Evolutionary conservation across 305 asterid genomes (phyloP).

Genomic region (Ilex paraguariensis): DNA sequence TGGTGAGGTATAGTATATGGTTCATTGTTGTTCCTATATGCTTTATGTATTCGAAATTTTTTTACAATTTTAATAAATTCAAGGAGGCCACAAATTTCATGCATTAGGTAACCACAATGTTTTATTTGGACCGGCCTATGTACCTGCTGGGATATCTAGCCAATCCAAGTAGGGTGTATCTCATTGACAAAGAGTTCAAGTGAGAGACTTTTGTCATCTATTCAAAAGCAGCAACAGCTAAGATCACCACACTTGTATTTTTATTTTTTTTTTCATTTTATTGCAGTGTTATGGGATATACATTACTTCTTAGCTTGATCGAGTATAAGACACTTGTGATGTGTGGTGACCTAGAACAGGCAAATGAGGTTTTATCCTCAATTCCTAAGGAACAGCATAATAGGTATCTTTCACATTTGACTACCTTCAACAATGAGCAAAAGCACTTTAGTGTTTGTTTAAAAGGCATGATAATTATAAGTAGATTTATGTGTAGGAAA

Average conservation of each 20-base stretch:
- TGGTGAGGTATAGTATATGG: slow-evolving; percentile 68
- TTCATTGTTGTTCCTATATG: too few species aligned
- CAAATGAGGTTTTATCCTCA: slow-evolving; percentile 78
- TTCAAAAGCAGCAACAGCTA: slow-evolving; percentile 8
- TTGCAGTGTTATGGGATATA: slow-evolving; percentile 79
- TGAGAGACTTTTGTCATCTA: slow-evolving; percentile 29
- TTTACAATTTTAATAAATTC: too few species aligned
- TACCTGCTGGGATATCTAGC: slow-evolving; percentile 97
- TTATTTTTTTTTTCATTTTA: slow-evolving; percentile 16
- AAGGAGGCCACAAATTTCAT: neutral
- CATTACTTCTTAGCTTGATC: slow-evolving; percentile 84
- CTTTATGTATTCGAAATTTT: too few species aligned
- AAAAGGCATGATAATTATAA: too few species aligned
- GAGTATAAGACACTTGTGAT: slow-evolving; percentile 97
- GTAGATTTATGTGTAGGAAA: too few species aligned
- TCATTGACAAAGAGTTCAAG: slow-evolving; percentile 97
- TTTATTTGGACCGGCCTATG: slow-evolving; percentile 96
- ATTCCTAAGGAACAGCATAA: slow-evolving; percentile 95
- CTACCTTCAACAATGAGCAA: too few species aligned
- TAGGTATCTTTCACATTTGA: too few species aligned
- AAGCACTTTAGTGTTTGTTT: too few species aligned
- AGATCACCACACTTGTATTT: too few species aligned
- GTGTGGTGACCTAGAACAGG: slow-evolving; percentile 96
- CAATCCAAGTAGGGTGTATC: slow-evolving; percentile 80
- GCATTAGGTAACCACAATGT: slow-evolving; percentile 87